Percentiles rank a stretch among this genome's conserved stretches.
Evolutionary conservation across 495 filamentous ascomycete species (phyloP).

Genomic region (Xylaria castorea): DNA sequence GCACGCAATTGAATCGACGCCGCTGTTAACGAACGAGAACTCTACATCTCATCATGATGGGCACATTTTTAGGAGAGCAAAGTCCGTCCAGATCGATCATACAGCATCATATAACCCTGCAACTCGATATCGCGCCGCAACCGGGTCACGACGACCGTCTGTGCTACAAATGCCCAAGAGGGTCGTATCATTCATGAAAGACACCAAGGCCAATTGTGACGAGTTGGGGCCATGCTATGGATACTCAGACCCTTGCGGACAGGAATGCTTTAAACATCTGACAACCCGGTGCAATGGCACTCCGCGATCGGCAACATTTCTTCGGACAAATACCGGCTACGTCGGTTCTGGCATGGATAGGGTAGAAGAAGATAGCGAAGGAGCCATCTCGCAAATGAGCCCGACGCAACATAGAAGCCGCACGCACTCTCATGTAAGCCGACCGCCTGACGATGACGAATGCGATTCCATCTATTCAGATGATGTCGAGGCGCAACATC

Average conservation of each 20-base stretch:
- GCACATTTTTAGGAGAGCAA: constrained; percentile 32
- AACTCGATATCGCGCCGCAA: constrained; percentile 33
- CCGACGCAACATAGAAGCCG: constrained; percentile 39
- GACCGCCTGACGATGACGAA: constrained; percentile 37
- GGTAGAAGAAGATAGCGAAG: constrained; percentile 39
- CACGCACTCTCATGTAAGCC: constrained; percentile 39
- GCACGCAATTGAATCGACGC: constrained; percentile 42
- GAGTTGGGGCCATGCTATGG: constrained; percentile 80
- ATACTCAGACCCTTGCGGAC: constrained; percentile 83
- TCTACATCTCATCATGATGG: constrained; percentile 19
- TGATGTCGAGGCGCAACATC: constrained; percentile 66
- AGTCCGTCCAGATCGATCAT: constrained; percentile 32
- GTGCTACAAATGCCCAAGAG: constrained; percentile 54
- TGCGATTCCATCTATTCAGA: constrained; percentile 40
- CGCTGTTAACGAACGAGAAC: constrained; percentile 41
- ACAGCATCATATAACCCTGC: neutral
- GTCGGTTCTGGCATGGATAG: constrained; percentile 30
- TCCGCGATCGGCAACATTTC: constrained; percentile 36
- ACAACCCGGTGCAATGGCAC: constrained; percentile 36
- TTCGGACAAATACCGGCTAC: constrained; percentile 36
- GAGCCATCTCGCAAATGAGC: constrained; percentile 31
- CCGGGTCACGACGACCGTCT: constrained; percentile 51
- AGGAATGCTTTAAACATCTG: constrained; percentile 74
- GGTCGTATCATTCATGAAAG: constrained; percentile 69
- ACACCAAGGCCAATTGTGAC: constrained; percentile 73